A percentile compares a stretch with the other conserved stretches of the same genome.
phyloP scores from a whole-genome alignment of 345 rosid genomes.

The Eucalyptus paniculata region DNA sequence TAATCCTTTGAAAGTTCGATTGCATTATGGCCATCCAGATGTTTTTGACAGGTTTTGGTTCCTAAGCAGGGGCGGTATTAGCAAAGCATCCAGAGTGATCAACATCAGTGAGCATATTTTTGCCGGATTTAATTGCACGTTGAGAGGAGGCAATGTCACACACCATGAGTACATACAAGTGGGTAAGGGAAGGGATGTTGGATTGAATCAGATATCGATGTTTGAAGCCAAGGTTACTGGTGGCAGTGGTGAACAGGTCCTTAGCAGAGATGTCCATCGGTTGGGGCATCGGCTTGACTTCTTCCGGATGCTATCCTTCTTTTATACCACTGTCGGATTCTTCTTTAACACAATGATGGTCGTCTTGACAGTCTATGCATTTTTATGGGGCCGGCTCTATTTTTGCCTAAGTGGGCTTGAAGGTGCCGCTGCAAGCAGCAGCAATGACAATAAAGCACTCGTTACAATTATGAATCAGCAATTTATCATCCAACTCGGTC shows the following conservation, averaged over 20 bases:
- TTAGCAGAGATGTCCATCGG: background rate
- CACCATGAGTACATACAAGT: background rate
- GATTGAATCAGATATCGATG: background rate
- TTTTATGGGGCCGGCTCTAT: background rate
- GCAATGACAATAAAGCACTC: background rate
- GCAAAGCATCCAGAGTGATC: background rate
- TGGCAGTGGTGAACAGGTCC: background rate
- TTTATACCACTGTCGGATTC: background rate
- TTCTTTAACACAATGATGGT: background rate
- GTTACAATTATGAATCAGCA: background rate
- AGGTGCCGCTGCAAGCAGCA: background rate
- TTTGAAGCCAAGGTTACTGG: background rate
- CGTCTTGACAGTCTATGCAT: background rate
- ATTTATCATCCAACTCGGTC: background rate
- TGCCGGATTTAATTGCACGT: background rate
- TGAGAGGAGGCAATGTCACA: background rate
- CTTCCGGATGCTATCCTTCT: background rate
- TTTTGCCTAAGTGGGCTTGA: background rate
- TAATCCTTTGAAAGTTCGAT: slow-evolving; percentile 26
- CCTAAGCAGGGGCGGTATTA: slow-evolving; percentile 24
- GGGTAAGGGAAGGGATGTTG: slow-evolving; percentile 1
- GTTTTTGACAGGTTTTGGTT: slow-evolving; percentile 32
- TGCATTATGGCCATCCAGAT: slow-evolving; percentile 36
- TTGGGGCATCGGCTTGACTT: background rate
- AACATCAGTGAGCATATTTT: background rate